phyloP scores from a whole-genome alignment of 2,329 filamentous ascomycete species.

The Pestalotiopsis sp. region DNA sequence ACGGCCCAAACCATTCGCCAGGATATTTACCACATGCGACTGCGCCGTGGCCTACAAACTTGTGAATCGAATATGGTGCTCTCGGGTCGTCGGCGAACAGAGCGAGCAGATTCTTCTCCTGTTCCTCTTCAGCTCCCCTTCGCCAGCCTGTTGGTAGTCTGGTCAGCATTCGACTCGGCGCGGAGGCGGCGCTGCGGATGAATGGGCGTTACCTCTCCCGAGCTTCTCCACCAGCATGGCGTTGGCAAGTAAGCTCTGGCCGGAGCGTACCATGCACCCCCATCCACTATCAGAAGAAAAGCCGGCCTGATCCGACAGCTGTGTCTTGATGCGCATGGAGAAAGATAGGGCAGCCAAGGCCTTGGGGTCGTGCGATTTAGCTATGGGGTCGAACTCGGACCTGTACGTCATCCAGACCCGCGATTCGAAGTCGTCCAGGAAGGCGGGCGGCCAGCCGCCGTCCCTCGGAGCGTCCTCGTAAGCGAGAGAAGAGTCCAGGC shows the following conservation, averaged over 20 bases:
- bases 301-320: conserved; percentile 75
- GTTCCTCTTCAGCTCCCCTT: conserved; percentile 54
- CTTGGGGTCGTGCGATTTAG: conserved; percentile 75
- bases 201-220: conserved; percentile 69
- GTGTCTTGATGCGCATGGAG: conserved; percentile 79
- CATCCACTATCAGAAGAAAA: conserved; percentile 95
- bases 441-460: conserved; percentile 78
- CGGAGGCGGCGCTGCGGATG: neutral
- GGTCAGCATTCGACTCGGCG: conserved; percentile 20
- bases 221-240: conserved; percentile 72
- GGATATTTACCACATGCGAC: conserved; percentile 89
- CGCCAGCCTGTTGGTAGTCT: conserved; percentile 68
- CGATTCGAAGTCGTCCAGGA: conserved; percentile 91
- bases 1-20: conserved; percentile 99
- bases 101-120: conserved; percentile 73
- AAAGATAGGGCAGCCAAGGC: conserved; percentile 76
- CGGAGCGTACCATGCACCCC: conserved; percentile 98
- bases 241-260: conserved; percentile 91
- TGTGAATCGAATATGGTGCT: conserved; percentile 93
- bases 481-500: conserved; percentile 53
- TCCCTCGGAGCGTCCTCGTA: conserved; percentile 48
- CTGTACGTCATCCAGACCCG: conserved; percentile 96
- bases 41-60: conserved; percentile 88
- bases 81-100: conserved; percentile 85
- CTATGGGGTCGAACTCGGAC: conserved; percentile 81